Conservation (phyloP, 306 rosid genomes). For the Crotalaria pallida region DNA sequence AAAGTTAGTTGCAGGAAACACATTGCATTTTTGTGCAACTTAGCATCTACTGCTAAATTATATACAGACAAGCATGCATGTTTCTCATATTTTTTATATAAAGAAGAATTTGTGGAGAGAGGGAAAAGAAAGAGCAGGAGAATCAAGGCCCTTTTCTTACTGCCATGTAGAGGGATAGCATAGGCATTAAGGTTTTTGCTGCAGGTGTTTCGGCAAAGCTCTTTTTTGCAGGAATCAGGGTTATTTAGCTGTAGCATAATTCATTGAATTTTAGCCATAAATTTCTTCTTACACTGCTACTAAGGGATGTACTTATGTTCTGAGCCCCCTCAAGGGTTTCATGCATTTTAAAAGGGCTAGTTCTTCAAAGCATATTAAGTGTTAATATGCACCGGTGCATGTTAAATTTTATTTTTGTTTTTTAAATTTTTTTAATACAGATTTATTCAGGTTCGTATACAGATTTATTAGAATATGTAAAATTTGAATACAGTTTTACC, state of each 20-base stretch:
- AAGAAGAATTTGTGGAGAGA: background rate
- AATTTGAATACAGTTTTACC: too few species aligned
- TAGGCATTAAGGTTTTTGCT: background rate
- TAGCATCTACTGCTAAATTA: slow-evolving; percentile 23
- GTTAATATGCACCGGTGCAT: too few species aligned
- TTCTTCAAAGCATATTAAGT: too few species aligned
- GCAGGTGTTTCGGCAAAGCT: background rate
- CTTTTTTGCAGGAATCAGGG: background rate
- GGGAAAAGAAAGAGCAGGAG: background rate
- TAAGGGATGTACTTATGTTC: background rate
- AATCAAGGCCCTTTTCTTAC: background rate
- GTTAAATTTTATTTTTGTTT: too few species aligned
- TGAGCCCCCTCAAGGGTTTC: background rate
- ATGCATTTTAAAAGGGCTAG: background rate
- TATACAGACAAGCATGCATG: slow-evolving; percentile 1
- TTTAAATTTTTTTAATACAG: too few species aligned
- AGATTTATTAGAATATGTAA: too few species aligned
- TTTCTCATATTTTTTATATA: background rate
- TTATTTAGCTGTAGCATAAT: background rate
- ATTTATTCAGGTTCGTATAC: too few species aligned
- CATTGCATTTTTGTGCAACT: slow-evolving; percentile 57
- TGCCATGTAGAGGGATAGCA: background rate
- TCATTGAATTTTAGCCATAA: background rate
- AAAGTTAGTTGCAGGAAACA: slow-evolving; percentile 53
- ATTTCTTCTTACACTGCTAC: background rate